Evolutionary conservation across 1,284 basidiomycete genomes (phyloP), one percentile per base, ranked within the genome.

Genomic region (Tremellales sp.): DNA sequence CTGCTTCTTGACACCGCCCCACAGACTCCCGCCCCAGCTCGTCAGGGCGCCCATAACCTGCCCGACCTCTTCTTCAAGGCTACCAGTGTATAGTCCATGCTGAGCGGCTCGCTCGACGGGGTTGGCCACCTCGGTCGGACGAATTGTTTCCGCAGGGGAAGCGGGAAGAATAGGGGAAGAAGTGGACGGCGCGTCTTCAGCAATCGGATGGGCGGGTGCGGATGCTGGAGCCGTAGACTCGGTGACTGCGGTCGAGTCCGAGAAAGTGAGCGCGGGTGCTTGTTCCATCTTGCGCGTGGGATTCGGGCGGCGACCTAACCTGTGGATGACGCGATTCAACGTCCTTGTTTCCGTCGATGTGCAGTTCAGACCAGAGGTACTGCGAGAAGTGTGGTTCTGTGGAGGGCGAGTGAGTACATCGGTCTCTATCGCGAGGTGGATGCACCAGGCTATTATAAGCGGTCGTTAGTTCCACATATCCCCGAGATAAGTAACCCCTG

Each of bases 1-100:
- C 82, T 90, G 87, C 69, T 85, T 86, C 74, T 82, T 81, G 63
- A 92, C 85, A 14, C 86, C 85, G 39, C 89, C 88, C 89, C 89
- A 94, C 66, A 90, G 84, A 47, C 81, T 77, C 31, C 83, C 47
- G 18, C 54, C 54, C 68, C 68, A 70, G 27, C 56, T 58, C 18
- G 58, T 84, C n/a, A 92, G 74, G 59, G 86, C 83, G 18, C 85
- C 86, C 42, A 92, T 81, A 19, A 91, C 88, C 65, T 93, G 85
- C 3, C 78, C 79, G 7, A 94, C 87, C 70, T 93, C 90, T 58
- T 90, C 84, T 63, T 92, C 84, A 40, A 93, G 74, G 47, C 78
- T 61, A n/a, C 48, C 54, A 8, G 51, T 34, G 27, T 65, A 61
- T 12, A 70, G 39, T 8, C 61, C 81, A 40, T 80, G 83, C 53